These are phyloP conservation scores for Neofusicoccum umdonicola DNA, from an alignment of 2,329 filamentous ascomycete genomes.

Conservation along the genomic window DNA sequence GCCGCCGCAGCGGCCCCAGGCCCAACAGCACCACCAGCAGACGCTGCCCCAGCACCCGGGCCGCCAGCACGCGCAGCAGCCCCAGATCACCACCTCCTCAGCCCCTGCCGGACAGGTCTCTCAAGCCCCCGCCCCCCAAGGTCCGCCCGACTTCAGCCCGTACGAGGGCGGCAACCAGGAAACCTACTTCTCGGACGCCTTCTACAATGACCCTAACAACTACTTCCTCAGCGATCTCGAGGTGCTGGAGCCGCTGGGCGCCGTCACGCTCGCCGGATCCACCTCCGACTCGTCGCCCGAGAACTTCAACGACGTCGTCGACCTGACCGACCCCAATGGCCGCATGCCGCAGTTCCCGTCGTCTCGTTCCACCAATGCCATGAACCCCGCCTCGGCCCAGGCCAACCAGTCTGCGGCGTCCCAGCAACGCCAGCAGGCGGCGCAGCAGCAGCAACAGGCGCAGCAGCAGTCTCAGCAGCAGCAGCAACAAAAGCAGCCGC, in stretches of 20 bases:
- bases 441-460: background rate
- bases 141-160: constrained; percentile 30
- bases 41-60: background rate
- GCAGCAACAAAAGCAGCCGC: background rate
- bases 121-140: background rate
- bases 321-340: constrained; percentile 8
- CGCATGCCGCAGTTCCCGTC: constrained; percentile 12
- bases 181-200: constrained; percentile 37
- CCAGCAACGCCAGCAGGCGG: constrained; percentile 12
- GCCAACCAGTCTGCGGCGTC: background rate
- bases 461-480: background rate
- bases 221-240: constrained; percentile 41
- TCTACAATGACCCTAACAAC: constrained; percentile 36
- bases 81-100: background rate
- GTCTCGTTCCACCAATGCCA: background rate
- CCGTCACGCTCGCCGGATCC: constrained; percentile 29
- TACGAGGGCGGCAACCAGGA: constrained; percentile 33
- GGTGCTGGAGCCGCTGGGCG: constrained; percentile 36
- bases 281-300: constrained; percentile 40
- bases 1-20: background rate
- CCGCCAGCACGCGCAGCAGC: background rate
- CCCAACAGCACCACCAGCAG: background rate
- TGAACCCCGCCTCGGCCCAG: background rate
- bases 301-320: constrained; percentile 23
- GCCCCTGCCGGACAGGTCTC: constrained; percentile 6